Evolutionary conservation across 1,284 basidiomycete species (phyloP), one percentile per base, ranked within the genome.

Genomic region (Grifola frondosa): DNA sequence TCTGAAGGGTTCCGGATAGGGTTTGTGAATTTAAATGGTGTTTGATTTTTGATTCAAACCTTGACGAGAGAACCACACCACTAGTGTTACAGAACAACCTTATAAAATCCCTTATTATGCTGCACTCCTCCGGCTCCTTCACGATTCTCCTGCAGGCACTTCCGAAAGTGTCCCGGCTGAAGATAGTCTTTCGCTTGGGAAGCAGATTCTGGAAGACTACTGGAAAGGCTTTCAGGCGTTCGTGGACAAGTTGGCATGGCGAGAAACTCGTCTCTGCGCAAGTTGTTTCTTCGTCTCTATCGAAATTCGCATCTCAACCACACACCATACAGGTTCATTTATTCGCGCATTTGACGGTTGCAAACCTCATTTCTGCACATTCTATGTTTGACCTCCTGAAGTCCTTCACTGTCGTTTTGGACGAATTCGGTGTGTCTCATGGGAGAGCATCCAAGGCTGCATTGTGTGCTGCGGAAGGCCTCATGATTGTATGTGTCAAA

Each of bases 41-140:
- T 22, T 22, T 26, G 26, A 9, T 21, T 26, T 12, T 5, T 20
- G 10, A 11, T 35, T 48, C 16, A 43, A 11, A 1, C 1, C 12
- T 5, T 10, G 16, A 3, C 26, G n/a, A n/a, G n/a, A n/a, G n/a
- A n/a, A n/a, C n/a, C n/a, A n/a, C n/a, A n/a, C n/a, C n/a, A n/a
- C n/a, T n/a, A 84, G 84, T 21, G 78, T 95, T 36, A 91, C 86
- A 0, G 91, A 97, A 65, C 84, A 95, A 57, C 93, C 93, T 0
- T 93, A 82, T 72, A 97, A 97, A 71, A 87, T 90, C 35, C 86
- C 90, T 0, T 88, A 85, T 61, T 93, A 92, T 65, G 90, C 88
- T 10, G 79, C 88, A 9, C 67, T 96, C n/a, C 74, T 96, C 25
- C 75, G 84, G 24, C 68, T 82, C 30, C 71, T 96, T 38, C 79